Evolutionary conservation across 2,329 filamentous ascomycete genomes (phyloP), one percentile per base, ranked within the genome.

Genomic region (Stemphylium beticola): DNA sequence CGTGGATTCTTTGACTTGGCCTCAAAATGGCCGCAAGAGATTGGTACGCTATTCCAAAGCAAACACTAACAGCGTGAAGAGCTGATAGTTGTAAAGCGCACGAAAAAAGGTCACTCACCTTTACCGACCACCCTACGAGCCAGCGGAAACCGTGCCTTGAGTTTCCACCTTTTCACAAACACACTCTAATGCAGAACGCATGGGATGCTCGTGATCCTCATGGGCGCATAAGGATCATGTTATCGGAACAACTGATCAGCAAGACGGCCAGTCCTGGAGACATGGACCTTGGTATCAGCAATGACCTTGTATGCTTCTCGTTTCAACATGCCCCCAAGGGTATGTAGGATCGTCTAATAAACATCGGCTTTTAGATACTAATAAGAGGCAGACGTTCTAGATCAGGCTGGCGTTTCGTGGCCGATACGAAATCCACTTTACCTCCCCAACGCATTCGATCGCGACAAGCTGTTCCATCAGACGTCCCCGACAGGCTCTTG

Each of bases 321-420:
- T 96, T 96, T 66, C 90, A 95, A 68, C 90, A 95, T 78, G 92
- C 90, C 31, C 91, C 92, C 1, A 76, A 90, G 49, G 83, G 91
- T 93, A 78, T 62, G 81, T 75, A 15, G 14, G 4, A 14, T 11
- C 39, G 24, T 17, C 17, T 5, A 4, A n/a, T 4, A 14, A 1
- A 11, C 9, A 1, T 31, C 33, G 32, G 9, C 24, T 34, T 26
- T 20, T 4, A 2, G 17, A 18, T 31, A 7, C 56, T 60, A 17
- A 63, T 43, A 64, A 74, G 55, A 17, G 6, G 14, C 61, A 91
- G 91, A 89, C 37, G 79, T 93, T 20, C 82, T 96, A 26, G 89
- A 95, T 73, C 81, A 79, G 56, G 87, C 86, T 2, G 83, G 83
- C 3, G 92, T 96, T 66, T 90, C 91, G 2, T 96, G 91, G 90